Conservation (phyloP, 306 rosid genomes). For the Sphenostylis stenocarpa region DNA sequence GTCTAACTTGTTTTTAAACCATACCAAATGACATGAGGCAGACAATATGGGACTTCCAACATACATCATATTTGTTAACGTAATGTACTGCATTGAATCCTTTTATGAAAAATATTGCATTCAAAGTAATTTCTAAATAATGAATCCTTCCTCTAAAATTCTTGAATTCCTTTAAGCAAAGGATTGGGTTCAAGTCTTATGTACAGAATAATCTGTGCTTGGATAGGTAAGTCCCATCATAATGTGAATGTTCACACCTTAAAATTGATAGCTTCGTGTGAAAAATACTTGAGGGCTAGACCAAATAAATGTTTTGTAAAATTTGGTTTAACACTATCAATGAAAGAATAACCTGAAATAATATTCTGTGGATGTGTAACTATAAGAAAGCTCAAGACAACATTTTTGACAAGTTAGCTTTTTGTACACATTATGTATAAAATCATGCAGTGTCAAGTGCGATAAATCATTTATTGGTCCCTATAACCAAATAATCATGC, state of each 20-base stretch:
- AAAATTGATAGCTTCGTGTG: neutral
- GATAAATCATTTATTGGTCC: neutral
- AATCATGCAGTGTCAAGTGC: neutral
- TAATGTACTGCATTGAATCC: neutral
- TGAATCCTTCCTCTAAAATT: neutral
- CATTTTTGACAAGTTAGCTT: constrained; percentile 1
- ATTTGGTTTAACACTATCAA: neutral
- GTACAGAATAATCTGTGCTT: neutral
- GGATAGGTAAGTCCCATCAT: neutral
- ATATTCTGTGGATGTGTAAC: neutral
- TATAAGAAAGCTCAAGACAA: neutral
- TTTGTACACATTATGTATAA: too few species aligned
- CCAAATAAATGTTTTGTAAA: neutral
- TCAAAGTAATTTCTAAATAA: neutral
- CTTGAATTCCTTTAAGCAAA: neutral
- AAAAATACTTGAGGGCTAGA: neutral
- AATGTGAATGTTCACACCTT: neutral
- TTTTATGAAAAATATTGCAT: neutral
- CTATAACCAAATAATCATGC: neutral
- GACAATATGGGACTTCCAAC: too few species aligned
- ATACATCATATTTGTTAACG: neutral
- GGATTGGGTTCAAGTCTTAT: neutral
- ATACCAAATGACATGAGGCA: too few species aligned
- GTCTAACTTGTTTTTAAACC: too few species aligned
- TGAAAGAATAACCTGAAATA: constrained; percentile 19